Conservation (phyloP, 306 rosid genomes). For the Inga leiocalycina region DNA sequence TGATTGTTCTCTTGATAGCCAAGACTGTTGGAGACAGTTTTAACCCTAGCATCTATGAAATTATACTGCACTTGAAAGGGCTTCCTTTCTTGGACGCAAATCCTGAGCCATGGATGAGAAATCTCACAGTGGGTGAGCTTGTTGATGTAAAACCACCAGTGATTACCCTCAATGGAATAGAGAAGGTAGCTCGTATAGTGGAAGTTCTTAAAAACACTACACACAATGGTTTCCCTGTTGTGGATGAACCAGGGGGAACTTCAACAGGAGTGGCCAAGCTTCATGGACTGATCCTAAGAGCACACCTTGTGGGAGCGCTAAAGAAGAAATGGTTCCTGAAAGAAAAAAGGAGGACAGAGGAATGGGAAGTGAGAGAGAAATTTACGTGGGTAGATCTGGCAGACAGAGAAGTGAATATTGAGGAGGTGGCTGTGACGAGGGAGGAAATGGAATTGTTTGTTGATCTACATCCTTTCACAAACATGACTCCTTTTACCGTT, state of each 20-base stretch:
- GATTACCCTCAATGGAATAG: constrained; percentile 67
- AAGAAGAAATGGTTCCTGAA: constrained; percentile 81
- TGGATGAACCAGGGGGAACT: constrained; percentile 56
- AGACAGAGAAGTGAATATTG: constrained; percentile 64
- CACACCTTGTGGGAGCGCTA: constrained; percentile 74
- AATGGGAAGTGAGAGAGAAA: constrained; percentile 87
- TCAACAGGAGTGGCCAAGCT: constrained; percentile 49
- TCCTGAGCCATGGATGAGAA: constrained; percentile 94
- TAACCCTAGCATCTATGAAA: constrained; percentile 89
- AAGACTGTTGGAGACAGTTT: constrained; percentile 91
- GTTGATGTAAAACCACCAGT: constrained; percentile 75
- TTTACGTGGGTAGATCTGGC: constrained; percentile 82
- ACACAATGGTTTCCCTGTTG: constrained; percentile 84
- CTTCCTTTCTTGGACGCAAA: constrained; percentile 91
- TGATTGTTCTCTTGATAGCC: constrained; percentile 85
- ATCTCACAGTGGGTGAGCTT: constrained; percentile 80
- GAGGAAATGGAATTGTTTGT: constrained; percentile 85
- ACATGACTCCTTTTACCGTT: constrained; percentile 81
- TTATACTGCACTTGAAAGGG: constrained; percentile 83
- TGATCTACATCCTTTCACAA: constrained; percentile 89
- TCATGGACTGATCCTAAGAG: constrained; percentile 82
- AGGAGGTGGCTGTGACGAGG: constrained; percentile 71
- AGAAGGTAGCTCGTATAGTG: constrained; percentile 72
- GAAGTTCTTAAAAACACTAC: constrained; percentile 79
- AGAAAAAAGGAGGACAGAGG: constrained; percentile 78